These are phyloP conservation scores for Aspergillus puulaauensis DNA, from an alignment of 2,329 filamentous ascomycete genomes.

Conservation along the genomic window DNA sequence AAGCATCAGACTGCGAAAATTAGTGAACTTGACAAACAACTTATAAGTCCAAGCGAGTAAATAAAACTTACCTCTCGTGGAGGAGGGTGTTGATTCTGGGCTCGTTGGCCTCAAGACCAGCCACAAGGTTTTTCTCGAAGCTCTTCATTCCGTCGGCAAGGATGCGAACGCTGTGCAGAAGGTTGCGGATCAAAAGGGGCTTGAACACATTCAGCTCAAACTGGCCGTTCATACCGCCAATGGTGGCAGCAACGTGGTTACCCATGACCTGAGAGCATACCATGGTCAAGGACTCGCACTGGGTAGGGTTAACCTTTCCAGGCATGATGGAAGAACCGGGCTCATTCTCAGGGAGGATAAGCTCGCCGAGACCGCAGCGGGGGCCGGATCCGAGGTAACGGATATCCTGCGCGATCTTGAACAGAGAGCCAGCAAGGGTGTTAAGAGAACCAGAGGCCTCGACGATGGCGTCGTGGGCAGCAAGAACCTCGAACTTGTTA, in stretches of 20 bases:
- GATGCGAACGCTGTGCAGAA: slow-evolving; percentile 87
- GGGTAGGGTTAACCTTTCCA: slow-evolving; percentile 98
- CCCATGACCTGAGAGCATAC: slow-evolving; percentile 96
- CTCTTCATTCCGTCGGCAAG: slow-evolving; percentile 90
- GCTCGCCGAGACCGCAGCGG: slow-evolving; percentile 91
- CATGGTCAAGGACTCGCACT: slow-evolving; percentile 98
- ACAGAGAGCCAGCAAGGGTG: slow-evolving; percentile 85
- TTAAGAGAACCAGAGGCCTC: slow-evolving; percentile 93
- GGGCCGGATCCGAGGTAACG: slow-evolving; percentile 95
- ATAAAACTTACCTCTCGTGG: slow-evolving; percentile 76
- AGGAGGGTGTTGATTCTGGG: slow-evolving; percentile 84
- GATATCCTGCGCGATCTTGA: slow-evolving; percentile 98
- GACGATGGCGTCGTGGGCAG: slow-evolving; percentile 92
- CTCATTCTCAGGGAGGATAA: slow-evolving; percentile 94
- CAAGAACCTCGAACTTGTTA: slow-evolving; percentile 98
- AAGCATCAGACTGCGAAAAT: slow-evolving; percentile 75
- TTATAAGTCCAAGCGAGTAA: neutral
- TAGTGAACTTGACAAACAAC: slow-evolving; percentile 13
- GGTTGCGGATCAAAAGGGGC: slow-evolving; percentile 90
- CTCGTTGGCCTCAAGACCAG: slow-evolving; percentile 88
- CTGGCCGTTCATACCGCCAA: slow-evolving; percentile 95
- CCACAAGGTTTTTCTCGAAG: slow-evolving; percentile 91
- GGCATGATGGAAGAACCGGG: slow-evolving; percentile 98
- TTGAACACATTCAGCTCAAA: slow-evolving; percentile 99
- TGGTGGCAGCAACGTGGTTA: slow-evolving; percentile 89